A percentile compares a stretch with the other conserved stretches of the same genome.
Conservation (phyloP, 345 rosid genomes). For the Citrus unshiu region DNA sequence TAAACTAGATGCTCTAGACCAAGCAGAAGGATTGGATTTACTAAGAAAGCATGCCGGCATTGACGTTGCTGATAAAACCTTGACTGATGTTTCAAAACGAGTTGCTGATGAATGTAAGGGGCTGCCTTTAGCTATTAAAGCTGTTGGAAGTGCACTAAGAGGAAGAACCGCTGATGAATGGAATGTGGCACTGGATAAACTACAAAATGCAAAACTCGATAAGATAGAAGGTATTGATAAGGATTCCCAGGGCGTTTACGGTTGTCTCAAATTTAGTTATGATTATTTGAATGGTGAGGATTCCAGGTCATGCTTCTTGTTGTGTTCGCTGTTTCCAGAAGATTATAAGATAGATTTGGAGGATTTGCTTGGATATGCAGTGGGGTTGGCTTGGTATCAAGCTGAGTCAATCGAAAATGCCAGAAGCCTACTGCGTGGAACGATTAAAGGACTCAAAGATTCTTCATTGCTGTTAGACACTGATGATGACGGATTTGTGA, state of each 20-base stretch:
- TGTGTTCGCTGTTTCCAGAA: slow-evolving; percentile 15
- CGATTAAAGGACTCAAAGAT: not conserved
- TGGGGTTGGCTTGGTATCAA: not conserved
- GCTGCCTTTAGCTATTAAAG: not conserved
- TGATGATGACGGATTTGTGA: not conserved
- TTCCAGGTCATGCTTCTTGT: not conserved
- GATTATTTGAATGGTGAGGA: not conserved
- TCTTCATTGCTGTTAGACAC: not conserved
- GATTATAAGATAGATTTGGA: not conserved
- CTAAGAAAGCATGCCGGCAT: not conserved
- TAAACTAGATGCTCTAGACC: not conserved
- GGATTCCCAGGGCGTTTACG: not conserved
- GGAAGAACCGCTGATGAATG: not conserved
- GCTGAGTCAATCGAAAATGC: not conserved
- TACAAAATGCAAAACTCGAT: not conserved
- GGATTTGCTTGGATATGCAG: not conserved
- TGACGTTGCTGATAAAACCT: not conserved
- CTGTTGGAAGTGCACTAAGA: not conserved
- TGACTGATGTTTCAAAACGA: not conserved
- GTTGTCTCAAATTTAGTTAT: not conserved
- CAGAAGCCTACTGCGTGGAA: not conserved
- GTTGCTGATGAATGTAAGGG: not conserved
- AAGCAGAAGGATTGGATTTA: not conserved
- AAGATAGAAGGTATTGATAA: not conserved
- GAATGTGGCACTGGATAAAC: not conserved